These are phyloP conservation scores for Metschnikowia lochheadii DNA, from an alignment of 805 yeast species.

Conservation along the genomic window DNA sequence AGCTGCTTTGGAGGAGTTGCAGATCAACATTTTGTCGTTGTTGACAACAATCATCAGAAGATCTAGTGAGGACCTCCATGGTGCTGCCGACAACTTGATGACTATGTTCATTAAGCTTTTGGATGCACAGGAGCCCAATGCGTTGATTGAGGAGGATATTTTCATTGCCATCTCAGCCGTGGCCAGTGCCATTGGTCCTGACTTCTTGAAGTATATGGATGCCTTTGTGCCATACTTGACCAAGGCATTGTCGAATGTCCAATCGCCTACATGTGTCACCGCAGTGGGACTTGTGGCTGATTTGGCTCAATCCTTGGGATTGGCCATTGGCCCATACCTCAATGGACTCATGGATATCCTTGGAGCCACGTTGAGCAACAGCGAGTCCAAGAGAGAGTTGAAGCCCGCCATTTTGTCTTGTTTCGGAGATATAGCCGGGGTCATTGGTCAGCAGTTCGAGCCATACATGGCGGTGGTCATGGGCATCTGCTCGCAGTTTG, in stretches of 20 bases:
- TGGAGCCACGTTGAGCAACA: slow-evolving; percentile 65
- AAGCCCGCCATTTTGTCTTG: slow-evolving; percentile 87
- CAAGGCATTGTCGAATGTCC: slow-evolving; percentile 75
- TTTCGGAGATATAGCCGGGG: slow-evolving; percentile 92
- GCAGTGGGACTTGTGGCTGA: slow-evolving; percentile 96
- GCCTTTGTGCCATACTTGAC: slow-evolving; percentile 80
- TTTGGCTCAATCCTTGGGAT: slow-evolving; percentile 83
- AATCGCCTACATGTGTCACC: slow-evolving; percentile 77
- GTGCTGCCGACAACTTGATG: slow-evolving; percentile 84
- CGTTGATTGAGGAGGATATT: slow-evolving; percentile 89
- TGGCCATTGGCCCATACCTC: slow-evolving; percentile 66
- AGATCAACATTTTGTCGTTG: slow-evolving; percentile 72
- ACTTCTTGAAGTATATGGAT: slow-evolving; percentile 72
- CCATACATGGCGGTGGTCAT: slow-evolving; percentile 78
- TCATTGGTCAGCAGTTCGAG: slow-evolving; percentile 72
- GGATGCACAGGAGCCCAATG: slow-evolving; percentile 53
- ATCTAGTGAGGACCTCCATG: slow-evolving; percentile 56
- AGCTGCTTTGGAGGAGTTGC: slow-evolving; percentile 80
- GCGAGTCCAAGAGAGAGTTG: slow-evolving; percentile 70
- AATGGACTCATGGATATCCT: slow-evolving; percentile 79
- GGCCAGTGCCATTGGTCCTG: slow-evolving; percentile 71
- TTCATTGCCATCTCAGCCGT: slow-evolving; percentile 88
- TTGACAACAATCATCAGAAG: slow-evolving; percentile 83
- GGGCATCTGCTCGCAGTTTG: slow-evolving; percentile 68
- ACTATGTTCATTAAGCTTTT: slow-evolving; percentile 71